Conservation (phyloP, 208 protist species). For the Trypanosomatidae sp. region DNA sequence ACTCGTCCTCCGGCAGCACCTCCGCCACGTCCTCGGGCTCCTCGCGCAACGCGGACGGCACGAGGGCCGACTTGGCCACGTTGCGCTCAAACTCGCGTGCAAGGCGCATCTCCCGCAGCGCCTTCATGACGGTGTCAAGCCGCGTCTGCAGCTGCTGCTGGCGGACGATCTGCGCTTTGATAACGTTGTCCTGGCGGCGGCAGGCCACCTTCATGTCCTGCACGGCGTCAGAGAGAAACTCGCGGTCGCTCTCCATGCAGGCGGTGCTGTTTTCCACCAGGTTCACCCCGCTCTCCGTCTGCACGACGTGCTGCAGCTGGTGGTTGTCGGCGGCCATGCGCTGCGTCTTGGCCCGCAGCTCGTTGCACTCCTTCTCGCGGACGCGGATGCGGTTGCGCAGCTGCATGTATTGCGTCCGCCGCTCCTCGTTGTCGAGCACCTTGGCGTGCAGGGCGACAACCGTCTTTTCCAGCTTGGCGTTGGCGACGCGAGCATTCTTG, state of each 20-base stretch:
- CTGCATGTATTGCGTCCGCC: slow-evolving; percentile 46
- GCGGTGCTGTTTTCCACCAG: slow-evolving; percentile 52
- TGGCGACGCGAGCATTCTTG: slow-evolving; percentile 44
- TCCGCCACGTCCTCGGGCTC: slow-evolving; percentile 77
- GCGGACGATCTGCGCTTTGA: slow-evolving; percentile 77
- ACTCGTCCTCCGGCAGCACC: slow-evolving; percentile 79
- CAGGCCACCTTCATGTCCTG: slow-evolving; percentile 60
- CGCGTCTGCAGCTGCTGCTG: slow-evolving; percentile 84
- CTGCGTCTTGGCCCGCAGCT: slow-evolving; percentile 56
- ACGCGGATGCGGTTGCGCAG: slow-evolving; percentile 77
- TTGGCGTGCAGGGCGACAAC: slow-evolving; percentile 50
- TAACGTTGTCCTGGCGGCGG: slow-evolving; percentile 79
- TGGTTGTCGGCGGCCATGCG: slow-evolving; percentile 44
- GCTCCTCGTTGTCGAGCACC: slow-evolving; percentile 44
- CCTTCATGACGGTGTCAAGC: slow-evolving; percentile 67
- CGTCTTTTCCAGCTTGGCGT: slow-evolving; percentile 69
- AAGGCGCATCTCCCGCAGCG: slow-evolving; percentile 81
- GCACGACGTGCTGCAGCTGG: slow-evolving; percentile 30
- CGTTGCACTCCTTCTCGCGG: slow-evolving; percentile 60
- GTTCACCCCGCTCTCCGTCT: slow-evolving; percentile 41
- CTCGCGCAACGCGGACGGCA: slow-evolving; percentile 69
- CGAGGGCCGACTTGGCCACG: slow-evolving; percentile 68
- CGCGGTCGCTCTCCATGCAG: slow-evolving; percentile 76
- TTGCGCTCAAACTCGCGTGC: slow-evolving; percentile 78
- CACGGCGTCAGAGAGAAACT: slow-evolving; percentile 72